phyloP scores from a whole-genome alignment of 805 yeast species.

The Yarrowia sp. region DNA sequence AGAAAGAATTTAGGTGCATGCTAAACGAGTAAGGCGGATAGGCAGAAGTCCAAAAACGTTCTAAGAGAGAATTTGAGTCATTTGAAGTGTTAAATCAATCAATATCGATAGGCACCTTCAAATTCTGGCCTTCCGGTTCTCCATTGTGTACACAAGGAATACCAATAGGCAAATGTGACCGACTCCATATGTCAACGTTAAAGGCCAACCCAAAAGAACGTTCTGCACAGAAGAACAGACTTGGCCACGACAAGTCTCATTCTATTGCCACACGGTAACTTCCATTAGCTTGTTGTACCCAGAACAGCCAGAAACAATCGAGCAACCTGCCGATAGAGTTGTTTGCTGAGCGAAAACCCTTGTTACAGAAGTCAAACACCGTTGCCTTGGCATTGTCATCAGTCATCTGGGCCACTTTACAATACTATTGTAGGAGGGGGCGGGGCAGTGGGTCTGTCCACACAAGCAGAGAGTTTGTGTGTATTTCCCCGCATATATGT shows the following conservation, averaged over 20 bases:
- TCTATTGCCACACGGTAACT: neutral
- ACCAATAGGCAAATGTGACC: neutral
- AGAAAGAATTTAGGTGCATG: too few species aligned
- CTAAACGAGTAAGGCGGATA: too few species aligned
- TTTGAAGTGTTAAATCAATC: too few species aligned
- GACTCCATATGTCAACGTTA: too few species aligned
- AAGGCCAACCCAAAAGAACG: neutral
- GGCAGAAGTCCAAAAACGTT: too few species aligned
- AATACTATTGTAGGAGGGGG: slow-evolving; percentile 2
- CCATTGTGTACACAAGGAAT: neutral
- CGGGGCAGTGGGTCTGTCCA: neutral
- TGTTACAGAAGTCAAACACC: neutral
- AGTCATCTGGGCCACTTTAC: neutral
- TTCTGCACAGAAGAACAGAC: neutral
- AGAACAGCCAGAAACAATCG: neutral
- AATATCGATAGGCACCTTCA: too few species aligned
- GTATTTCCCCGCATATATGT: neutral
- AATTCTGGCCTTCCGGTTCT: too few species aligned
- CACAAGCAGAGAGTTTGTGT: neutral
- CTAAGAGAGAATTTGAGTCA: too few species aligned
- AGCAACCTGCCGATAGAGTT: neutral
- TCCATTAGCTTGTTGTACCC: neutral
- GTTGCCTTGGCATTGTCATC: neutral
- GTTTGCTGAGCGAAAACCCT: too few species aligned
- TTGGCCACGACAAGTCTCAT: too few species aligned